Evolutionary conservation across 1,284 basidiomycete genomes (phyloP), one percentile per base, ranked within the genome.

Genomic region (Ceratobasidium sp.): DNA sequence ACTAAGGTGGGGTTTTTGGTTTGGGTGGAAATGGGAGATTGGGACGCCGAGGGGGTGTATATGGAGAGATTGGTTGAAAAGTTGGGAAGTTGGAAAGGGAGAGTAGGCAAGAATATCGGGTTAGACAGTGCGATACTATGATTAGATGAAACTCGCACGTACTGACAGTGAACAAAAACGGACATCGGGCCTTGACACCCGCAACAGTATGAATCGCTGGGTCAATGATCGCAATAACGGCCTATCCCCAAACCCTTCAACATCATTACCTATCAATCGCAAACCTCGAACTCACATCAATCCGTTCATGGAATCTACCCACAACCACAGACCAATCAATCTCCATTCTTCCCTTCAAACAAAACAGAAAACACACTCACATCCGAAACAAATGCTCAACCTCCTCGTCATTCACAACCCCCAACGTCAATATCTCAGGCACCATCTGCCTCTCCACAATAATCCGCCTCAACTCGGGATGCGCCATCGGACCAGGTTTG

Each of bases 381-480:
- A 96, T 95, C 69, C 94, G 89, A 82, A 96, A 96, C 33, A 96
- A 85, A 81, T 92, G 92, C 77, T 95, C 92, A 9, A 95, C 94
- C 81, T 96, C 95, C 69, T 92, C 90, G 0, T 93, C 91, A 0
- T 91, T 92, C 63, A 96, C 93, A 42, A 96, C 86, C 18, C 93
- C 93, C 80, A 94, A 92, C 0, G 95, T 90, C 63, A 96, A 83
- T 77, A 96, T 95, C 83, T 96, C 94, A 0, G 95, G 95, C n/a
- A 76, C 73, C 0, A 93, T 93, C 81, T 95, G 92, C 78, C 90
- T 90, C 82, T 95, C 94, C 72, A 95, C 95, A 82, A 96, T 86
- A 71, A 89, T 89, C 75, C 92, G 92, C 15, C 94, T 89, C 75
- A 92, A 89, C 42, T 85, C 87, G 58, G 94, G 88, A 83, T 94